A percentile compares a stretch with the other conserved stretches of the same genome.
Evolutionary conservation across 495 filamentous ascomycete genomes (phyloP).

Genomic region (Penicillium bovifimosum): DNA sequence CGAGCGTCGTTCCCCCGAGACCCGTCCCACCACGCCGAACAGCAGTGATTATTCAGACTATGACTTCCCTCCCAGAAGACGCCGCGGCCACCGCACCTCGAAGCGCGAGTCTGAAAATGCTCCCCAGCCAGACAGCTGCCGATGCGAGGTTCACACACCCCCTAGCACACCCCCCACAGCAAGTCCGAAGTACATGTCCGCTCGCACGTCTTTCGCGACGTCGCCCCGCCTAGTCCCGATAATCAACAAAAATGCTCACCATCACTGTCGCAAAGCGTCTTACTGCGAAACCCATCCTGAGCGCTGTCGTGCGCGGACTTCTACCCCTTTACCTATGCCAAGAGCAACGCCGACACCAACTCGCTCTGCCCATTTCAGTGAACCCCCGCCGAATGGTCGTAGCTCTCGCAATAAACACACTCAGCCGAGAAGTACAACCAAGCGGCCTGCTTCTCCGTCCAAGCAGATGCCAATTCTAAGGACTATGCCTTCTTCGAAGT

Average conservation of each 20-base stretch:
- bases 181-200: background rate
- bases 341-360: background rate
- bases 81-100: background rate
- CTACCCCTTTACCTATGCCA: background rate
- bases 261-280: background rate
- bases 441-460: background rate
- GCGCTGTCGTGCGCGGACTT: background rate
- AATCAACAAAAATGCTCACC: background rate
- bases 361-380: background rate
- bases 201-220: background rate
- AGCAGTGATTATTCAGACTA: background rate
- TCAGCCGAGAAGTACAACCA: background rate
- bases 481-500: background rate
- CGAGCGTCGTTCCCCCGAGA: background rate
- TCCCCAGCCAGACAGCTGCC: background rate
- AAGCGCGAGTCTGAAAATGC: background rate
- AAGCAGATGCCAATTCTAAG: background rate
- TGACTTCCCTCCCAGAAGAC: background rate
- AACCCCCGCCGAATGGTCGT: background rate
- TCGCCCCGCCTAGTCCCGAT: background rate
- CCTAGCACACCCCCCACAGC: background rate
- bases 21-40: background rate
- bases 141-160: background rate
- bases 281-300: conserved; percentile 2
- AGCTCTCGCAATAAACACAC: background rate